A percentile compares a stretch with the other conserved stretches of the same genome.
phyloP scores from a whole-genome alignment of 306 rosid species.

The Aeschynomene evenia region DNA sequence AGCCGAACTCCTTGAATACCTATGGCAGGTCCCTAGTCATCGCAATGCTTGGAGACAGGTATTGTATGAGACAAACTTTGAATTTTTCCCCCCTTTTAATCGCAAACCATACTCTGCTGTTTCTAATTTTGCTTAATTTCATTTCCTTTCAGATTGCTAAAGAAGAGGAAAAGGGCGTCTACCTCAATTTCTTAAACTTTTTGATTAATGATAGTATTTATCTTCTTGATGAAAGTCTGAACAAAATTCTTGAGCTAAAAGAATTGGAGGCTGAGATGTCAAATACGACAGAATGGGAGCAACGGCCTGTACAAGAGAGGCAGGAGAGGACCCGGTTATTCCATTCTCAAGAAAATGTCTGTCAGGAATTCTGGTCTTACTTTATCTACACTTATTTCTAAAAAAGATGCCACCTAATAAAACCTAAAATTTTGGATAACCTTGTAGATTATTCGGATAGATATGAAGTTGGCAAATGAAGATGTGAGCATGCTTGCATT shows the following conservation, averaged over 20 bases:
- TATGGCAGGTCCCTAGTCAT: slow-evolving; percentile 99
- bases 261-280: slow-evolving; percentile 99
- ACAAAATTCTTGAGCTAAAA: slow-evolving; percentile 95
- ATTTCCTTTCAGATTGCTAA: slow-evolving; percentile 81
- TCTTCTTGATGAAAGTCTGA: slow-evolving; percentile 96
- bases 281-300: slow-evolving; percentile 89
- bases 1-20: slow-evolving; percentile 97
- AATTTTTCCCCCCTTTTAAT: not conserved
- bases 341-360: slow-evolving; percentile 94
- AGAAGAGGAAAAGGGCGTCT: slow-evolving; percentile 98
- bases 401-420: slow-evolving; percentile 29
- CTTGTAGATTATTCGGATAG: slow-evolving; percentile 82
- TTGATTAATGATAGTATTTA: slow-evolving; percentile 93
- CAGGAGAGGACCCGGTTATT: slow-evolving; percentile 95
- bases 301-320: slow-evolving; percentile 87
- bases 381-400: slow-evolving; percentile 19
- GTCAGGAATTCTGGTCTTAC: slow-evolving; percentile 37
- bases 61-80: slow-evolving; percentile 11
- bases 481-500: slow-evolving; percentile 94
- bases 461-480: slow-evolving; percentile 98
- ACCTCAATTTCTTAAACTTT: slow-evolving; percentile 94
- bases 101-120: not conserved
- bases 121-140: slow-evolving; percentile 24
- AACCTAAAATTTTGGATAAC: slow-evolving; percentile 16
- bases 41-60: slow-evolving; percentile 99